These are phyloP conservation scores for Detonula confervacea DNA, from an alignment of 352 stramenopile species.

Conservation along the genomic window DNA sequence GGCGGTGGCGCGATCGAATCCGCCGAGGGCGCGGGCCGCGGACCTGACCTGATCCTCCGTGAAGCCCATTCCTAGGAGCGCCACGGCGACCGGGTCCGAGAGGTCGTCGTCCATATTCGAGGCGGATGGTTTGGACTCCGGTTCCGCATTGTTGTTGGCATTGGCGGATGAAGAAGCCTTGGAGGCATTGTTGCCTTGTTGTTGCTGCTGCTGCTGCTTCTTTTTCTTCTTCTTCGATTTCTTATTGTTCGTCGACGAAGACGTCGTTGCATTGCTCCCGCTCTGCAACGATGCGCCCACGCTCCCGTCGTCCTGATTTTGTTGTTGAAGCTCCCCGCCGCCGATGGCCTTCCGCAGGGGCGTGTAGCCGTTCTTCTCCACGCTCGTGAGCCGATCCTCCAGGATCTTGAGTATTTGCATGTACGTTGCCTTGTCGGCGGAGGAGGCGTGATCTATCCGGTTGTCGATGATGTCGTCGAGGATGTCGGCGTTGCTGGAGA, in stretches of 20 bases:
- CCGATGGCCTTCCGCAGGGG: conserved; percentile 35
- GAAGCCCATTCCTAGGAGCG: conserved; percentile 83
- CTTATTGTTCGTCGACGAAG: conserved; percentile 38
- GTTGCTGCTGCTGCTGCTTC: conserved; percentile 46
- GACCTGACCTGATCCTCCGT: conserved; percentile 68
- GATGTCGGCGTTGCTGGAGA: conserved; percentile 68
- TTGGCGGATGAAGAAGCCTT: background rate
- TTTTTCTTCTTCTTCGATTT: conserved; percentile 76
- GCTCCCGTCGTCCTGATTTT: background rate
- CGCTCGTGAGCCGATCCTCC: conserved; percentile 47
- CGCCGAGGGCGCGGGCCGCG: conserved; percentile 74
- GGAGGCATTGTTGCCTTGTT: conserved; percentile 7
- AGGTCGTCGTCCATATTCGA: conserved; percentile 33
- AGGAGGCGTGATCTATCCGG: conserved; percentile 51
- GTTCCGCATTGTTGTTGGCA: no score
- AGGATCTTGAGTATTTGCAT: conserved; percentile 53
- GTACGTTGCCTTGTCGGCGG: conserved; percentile 42
- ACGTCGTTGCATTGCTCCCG: background rate
- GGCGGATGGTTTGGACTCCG: conserved; percentile 20
- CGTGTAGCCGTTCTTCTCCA: conserved; percentile 71
- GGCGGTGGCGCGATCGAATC: conserved; percentile 68
- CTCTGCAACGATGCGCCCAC: background rate
- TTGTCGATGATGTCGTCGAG: conserved; percentile 64
- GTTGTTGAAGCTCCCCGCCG: no score
- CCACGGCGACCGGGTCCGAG: conserved; percentile 69